Evolutionary conservation across 768 basidiomycete species (phyloP), one percentile per base, ranked within the genome.

Genomic region (Harrya chromipes): DNA sequence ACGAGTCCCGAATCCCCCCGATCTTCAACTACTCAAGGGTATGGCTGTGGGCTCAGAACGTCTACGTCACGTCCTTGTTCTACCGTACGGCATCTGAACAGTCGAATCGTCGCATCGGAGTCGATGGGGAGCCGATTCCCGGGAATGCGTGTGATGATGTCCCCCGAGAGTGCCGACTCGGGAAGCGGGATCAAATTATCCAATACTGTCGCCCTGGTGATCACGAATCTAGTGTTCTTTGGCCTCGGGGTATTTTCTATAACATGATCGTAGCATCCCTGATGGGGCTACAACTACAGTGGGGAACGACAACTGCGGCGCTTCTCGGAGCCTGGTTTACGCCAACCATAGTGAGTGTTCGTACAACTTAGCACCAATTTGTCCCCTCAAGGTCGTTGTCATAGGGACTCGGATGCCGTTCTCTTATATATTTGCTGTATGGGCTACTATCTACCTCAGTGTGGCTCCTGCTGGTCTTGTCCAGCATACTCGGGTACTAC

Each of bases 371-470:
- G 6, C 33, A 33, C 14, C 14, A 16, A 33, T 33, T 14, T 33
- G 2, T 33, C 16, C 31, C 13, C 13, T 33, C 14, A 33, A 14
- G 0, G 5, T 35, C 14, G 12, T 33, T 16, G 16, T 43, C 7
- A 29, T 17, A 61, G 63, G 63, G 65, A 17, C 21, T 73, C 1
- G 72, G 71, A 11, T 72, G 72, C 39, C 68, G 70, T 45, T 72
- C 69, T 1, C 51, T 56, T 0, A 55, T 60, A 0, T 72, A 71
- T 42, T 19, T 70, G 33, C 39, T 63, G 12, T 73, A 71, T 12
- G 72, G 59, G 5, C 10, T 31, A 8, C 1, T 60, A 6, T 66
- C 71, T 1, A 73, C 67, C 4, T 1, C 47, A 0, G 57, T 67
- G 16, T 72, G 70, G 70, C 19, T 59, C 6, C 12, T 69, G 1